These are phyloP conservation scores for Aplosporella prunicola DNA, from an alignment of 2,329 filamentous ascomycete genomes.

Conservation along the genomic window DNA sequence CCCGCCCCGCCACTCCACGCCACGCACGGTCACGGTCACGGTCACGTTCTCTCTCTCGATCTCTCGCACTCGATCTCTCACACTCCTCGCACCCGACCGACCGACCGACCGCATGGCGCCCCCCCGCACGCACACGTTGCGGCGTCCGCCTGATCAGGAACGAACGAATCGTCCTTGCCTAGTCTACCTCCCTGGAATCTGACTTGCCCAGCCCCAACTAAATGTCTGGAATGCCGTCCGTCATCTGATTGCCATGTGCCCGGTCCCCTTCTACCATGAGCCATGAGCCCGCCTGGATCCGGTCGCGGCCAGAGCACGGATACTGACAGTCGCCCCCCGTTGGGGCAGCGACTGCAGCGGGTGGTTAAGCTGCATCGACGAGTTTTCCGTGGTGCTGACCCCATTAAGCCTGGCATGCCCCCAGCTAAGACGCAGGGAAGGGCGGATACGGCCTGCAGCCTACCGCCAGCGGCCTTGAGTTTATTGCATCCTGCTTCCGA, in stretches of 20 bases:
- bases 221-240: not conserved
- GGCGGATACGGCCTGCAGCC: conserved; percentile 10
- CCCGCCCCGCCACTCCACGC: no score
- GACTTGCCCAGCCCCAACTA: not conserved
- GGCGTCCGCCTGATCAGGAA: no score
- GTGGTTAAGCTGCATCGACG: conserved; percentile 3
- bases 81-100: no score
- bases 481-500: conserved; percentile 3
- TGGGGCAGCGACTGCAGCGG: conserved; percentile 6
- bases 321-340: conserved; percentile 1
- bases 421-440: conserved; percentile 11
- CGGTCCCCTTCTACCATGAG: conserved; percentile 5
- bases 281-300: conserved; percentile 5
- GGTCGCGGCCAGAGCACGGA: conserved; percentile 1
- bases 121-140: no score
- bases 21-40: no score
- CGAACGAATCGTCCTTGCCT: no score
- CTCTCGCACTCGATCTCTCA: no score
- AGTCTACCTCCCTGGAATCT: conserved; percentile 3
- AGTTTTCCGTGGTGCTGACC: conserved; percentile 12
- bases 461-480: conserved; percentile 6
- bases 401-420: conserved; percentile 3
- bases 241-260: conserved; percentile 9
- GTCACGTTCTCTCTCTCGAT: no score
- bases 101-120: no score